Percentiles rank a stretch among this genome's conserved stretches.
Conservation (phyloP, 164 flowering plant species). For the Pachysandra terminalis region DNA sequence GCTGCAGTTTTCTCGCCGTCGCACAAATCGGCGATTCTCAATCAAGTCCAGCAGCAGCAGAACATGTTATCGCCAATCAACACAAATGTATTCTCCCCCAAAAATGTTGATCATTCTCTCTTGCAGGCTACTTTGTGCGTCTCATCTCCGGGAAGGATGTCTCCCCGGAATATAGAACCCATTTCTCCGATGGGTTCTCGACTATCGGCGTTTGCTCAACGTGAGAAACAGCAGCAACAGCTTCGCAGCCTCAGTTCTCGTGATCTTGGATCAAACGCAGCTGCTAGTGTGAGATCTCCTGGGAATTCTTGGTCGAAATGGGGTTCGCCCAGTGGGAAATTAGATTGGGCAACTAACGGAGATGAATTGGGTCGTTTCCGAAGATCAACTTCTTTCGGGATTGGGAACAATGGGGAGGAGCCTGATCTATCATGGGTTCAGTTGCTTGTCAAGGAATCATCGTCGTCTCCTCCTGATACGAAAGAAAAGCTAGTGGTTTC, state of each 20-base stretch:
- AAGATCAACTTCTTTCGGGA: constrained; percentile 74
- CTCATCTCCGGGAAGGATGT: constrained; percentile 74
- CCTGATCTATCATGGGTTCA: constrained; percentile 98
- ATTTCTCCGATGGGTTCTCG: constrained; percentile 74
- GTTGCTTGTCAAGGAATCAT: constrained; percentile 82
- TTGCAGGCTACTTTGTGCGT: constrained; percentile 66
- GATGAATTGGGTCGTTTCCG: constrained; percentile 56
- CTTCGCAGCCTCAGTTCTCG: constrained; percentile 78
- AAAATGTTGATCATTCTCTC: constrained; percentile 58
- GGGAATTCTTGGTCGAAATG: constrained; percentile 57
- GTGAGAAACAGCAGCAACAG: constrained; percentile 70
- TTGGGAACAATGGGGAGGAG: constrained; percentile 60
- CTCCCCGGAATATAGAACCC: constrained; percentile 76
- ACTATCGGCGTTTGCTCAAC: constrained; percentile 55
- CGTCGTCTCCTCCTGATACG: constrained; percentile 68
- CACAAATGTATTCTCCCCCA: constrained; percentile 62
- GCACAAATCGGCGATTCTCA: constrained; percentile 68
- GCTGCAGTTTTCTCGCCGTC: constrained; percentile 66
- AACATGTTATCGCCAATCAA: constrained; percentile 77
- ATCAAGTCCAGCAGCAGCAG: constrained; percentile 85
- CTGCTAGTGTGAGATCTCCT: constrained; percentile 48
- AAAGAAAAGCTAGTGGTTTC: constrained; percentile 40
- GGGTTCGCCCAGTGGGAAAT: constrained; percentile 65
- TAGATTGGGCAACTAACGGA: constrained; percentile 64
- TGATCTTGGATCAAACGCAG: constrained; percentile 56